phyloP scores from a whole-genome alignment of 2,329 filamentous ascomycete genomes.

The Aspergillus brunneoviolaceus region DNA sequence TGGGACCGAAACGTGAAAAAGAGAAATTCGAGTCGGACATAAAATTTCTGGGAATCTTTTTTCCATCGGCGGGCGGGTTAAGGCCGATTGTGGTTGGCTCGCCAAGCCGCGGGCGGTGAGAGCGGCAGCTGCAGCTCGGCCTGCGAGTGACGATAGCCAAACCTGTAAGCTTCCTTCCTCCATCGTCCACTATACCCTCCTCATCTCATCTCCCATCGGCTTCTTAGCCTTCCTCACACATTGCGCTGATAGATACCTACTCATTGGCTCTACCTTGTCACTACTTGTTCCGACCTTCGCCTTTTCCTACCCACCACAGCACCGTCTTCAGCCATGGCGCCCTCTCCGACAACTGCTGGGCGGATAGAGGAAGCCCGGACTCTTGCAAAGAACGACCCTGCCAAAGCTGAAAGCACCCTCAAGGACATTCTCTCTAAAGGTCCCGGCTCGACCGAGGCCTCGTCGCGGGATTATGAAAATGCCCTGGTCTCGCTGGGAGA shows the following conservation, averaged over 20 bases:
- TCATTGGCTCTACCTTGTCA: neutral
- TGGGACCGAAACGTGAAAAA: constrained; percentile 2
- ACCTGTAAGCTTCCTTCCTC: constrained; percentile 11
- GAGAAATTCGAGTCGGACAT: constrained; percentile 15
- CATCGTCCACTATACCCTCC: constrained; percentile 10
- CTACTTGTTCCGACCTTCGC: constrained; percentile 11
- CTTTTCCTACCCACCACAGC: constrained; percentile 9
- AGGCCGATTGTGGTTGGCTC: constrained; percentile 28
- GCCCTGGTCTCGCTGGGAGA: constrained; percentile 86
- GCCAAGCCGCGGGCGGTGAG: constrained; percentile 35
- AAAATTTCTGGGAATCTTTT: constrained; percentile 25
- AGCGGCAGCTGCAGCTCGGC: constrained; percentile 19
- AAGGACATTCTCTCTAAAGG: constrained; percentile 85
- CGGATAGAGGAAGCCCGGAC: constrained; percentile 87
- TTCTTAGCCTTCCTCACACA: neutral
- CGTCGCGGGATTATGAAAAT: constrained; percentile 86
- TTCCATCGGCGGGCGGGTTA: constrained; percentile 20
- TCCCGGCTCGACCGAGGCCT: constrained; percentile 79
- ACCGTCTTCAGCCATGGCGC: constrained; percentile 45
- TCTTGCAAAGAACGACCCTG: constrained; percentile 74
- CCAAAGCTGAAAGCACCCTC: constrained; percentile 83
- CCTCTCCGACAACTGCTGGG: constrained; percentile 53
- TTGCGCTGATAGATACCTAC: neutral
- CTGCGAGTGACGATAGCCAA: constrained; percentile 22
- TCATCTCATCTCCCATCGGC: constrained; percentile 4